phyloP scores from a whole-genome alignment of 1,139 yeast species.

The Lodderomyces orthopsilosis region DNA sequence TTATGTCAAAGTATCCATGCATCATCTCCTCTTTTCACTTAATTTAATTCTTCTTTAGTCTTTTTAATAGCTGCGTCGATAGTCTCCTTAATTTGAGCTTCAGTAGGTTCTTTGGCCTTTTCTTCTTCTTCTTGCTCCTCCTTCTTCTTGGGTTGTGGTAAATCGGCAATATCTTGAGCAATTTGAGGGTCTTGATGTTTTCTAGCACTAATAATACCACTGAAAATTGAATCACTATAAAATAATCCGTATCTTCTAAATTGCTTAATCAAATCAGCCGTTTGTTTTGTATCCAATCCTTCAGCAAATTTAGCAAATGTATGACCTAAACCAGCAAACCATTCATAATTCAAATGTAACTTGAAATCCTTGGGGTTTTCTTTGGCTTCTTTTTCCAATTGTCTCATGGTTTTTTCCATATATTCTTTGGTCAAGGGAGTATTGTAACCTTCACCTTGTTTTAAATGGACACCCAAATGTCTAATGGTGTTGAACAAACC shows the following conservation, averaged over 20 bases:
- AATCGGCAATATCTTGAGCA: conserved; percentile 1
- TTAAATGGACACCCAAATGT: conserved; percentile 60
- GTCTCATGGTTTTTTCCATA: conserved; percentile 25
- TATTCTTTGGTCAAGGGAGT: conserved; percentile 47
- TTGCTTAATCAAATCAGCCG: conserved; percentile 44
- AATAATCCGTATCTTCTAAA: conserved; percentile 65
- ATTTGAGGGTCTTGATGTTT: conserved; percentile 18
- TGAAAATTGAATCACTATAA: conserved; percentile 43
- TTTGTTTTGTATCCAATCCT: conserved; percentile 29
- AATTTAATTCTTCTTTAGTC: neutral
- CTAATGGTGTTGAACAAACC: conserved; percentile 65
- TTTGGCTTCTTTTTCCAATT: conserved; percentile 15
- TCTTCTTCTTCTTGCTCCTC: neutral
- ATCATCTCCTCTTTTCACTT: neutral
- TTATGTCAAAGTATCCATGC: no score
- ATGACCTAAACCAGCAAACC: conserved; percentile 49
- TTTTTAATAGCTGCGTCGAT: neutral
- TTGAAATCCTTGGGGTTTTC: conserved; percentile 24
- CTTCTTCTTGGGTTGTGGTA: neutral
- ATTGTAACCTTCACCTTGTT: conserved; percentile 79
- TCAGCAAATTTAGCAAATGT: conserved; percentile 39
- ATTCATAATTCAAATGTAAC: conserved; percentile 52
- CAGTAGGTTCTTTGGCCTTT: neutral
- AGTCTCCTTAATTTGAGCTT: conserved; percentile 1
- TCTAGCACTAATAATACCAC: conserved; percentile 38